phyloP scores from a whole-genome alignment of 1,284 basidiomycete genomes.

The Meira nashicola region DNA sequence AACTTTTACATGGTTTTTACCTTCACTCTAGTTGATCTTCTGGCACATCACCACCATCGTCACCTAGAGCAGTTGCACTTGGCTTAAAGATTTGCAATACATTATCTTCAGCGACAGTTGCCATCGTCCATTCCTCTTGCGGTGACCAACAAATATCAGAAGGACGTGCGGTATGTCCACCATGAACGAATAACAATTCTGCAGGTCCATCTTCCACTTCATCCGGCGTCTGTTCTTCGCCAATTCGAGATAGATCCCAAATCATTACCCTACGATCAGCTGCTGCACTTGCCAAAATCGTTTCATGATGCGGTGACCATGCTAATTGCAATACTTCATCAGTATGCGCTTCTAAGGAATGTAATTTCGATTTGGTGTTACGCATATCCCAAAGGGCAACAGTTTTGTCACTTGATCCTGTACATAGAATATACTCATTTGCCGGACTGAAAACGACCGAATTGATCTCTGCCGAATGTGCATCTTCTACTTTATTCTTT shows the following conservation, averaged over 20 bases:
- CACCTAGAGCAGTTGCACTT: constrained; percentile 18
- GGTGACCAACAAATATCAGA: constrained; percentile 50
- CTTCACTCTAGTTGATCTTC: constrained; percentile 19
- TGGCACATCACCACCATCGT: constrained; percentile 18
- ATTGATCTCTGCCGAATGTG: constrained; percentile 85
- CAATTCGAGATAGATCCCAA: constrained; percentile 91
- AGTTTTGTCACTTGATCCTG: constrained; percentile 93
- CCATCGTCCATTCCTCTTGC: constrained; percentile 45
- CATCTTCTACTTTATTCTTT: constrained; percentile 66
- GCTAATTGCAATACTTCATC: constrained; percentile 90
- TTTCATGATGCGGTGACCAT: constrained; percentile 83
- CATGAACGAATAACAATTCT: constrained; percentile 50
- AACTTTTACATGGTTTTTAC: neutral
- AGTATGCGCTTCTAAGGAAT: constrained; percentile 85
- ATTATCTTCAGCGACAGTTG: constrained; percentile 49
- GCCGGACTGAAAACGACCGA: constrained; percentile 84
- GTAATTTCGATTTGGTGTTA: constrained; percentile 68
- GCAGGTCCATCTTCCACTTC: constrained; percentile 95
- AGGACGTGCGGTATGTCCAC: constrained; percentile 48
- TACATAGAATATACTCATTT: constrained; percentile 76
- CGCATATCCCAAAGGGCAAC: constrained; percentile 85
- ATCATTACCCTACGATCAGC: constrained; percentile 88
- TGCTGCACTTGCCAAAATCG: constrained; percentile 60
- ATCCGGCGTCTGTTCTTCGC: constrained; percentile 91
- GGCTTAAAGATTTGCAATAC: constrained; percentile 45